Base-by-base conservation (phyloP, 1,284 basidiomycete species). In the Neotropicomus parvogracilis region DNA sequence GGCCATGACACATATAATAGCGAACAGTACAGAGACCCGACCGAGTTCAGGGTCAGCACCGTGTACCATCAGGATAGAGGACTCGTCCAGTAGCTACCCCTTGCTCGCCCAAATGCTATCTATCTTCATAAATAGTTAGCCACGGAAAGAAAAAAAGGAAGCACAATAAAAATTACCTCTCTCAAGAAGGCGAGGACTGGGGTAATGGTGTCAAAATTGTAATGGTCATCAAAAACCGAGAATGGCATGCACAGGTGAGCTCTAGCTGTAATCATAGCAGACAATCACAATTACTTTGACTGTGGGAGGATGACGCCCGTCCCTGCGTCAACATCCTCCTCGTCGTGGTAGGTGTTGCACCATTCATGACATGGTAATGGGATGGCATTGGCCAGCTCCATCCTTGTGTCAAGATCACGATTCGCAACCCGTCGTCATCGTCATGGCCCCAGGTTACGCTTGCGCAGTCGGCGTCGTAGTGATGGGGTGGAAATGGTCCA, bases 261-360 rank as follows among this genome's bases (percentile, higher is more conserved):
- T 26, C 57, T 46, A 27, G 57, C 57, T 1, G 9, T 56, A 56
- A 28, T 56, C 55, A 37, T 56, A 59, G 20, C 21, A 50, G 11
- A 56, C 38, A 1, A 31, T n/a, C 7, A 10, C 12, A 17, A 53
- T 14, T 7, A 32, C 44, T 4, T 24, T 20, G 12, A 50, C 54
- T 55, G 31, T 5, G 11, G n/a, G n/a, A n/a, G n/a, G n/a, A n/a
- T n/a, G n/a, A n/a, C n/a, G n/a, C n/a, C n/a, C n/a, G n/a, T n/a
- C n/a, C n/a, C n/a, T n/a, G n/a, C n/a, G n/a, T n/a, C n/a, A n/a
- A n/a, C n/a, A n/a, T n/a, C n/a, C n/a, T n/a, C n/a, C n/a, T n/a
- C n/a, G n/a, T n/a, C n/a, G n/a, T n/a, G n/a, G n/a, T n/a, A n/a
- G n/a, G n/a, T n/a, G n/a, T n/a, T n/a, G n/a, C n/a, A n/a, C n/a